Base-by-base conservation (phyloP, 371 early-diverging fungal species). In the Rhizopus delemar region DNA sequence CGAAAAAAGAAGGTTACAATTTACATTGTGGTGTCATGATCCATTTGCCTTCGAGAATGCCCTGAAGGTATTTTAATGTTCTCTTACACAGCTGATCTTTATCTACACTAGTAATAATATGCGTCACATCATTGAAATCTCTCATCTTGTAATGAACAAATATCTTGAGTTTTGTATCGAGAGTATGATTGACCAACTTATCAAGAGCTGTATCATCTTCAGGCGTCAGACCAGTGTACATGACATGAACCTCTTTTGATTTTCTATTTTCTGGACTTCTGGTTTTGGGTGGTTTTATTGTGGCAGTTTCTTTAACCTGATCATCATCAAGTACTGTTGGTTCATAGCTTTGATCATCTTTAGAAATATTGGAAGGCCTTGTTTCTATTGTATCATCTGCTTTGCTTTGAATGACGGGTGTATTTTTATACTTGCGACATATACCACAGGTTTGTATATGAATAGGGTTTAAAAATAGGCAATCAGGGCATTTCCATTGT, bases 11-110 rank as follows among this genome's bases (percentile, higher is more conserved):
- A 11, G 11, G 8, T 15, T 3, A 13, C 32, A 34, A 57, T 69
- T 60, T 73, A 71, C 79, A 78, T 33, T 53, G n/a, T 0, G 46
- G 55, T 16, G 69, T 61, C 0, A 78, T 70, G 15, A 78, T 62
- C 79, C 79, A 78, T 55, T 66, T 72, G 3, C 79, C 79, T 22
- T 46, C 50, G 8, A 78, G 33, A 3, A 75, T 54, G 4, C 72
- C 71, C 16, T 62, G 63, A 0, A 75, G 48, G 50, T 78, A 78
- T 46, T 78, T 78, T 8, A 72, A 56, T 11, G 79, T 75, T 32
- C 79, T 38, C 8, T 53, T 39, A 38, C 74, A 69, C 4, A 72
- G 33, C 3, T 63, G 34, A 0, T 67, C 35, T n/a, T 71, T 70
- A 32, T 78, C 60, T 13, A 65, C 57, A 9, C 65, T 63, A 1